Evolutionary conservation across 2,329 filamentous ascomycete genomes (phyloP).

Genomic region (Trichoderma atroviride): DNA sequence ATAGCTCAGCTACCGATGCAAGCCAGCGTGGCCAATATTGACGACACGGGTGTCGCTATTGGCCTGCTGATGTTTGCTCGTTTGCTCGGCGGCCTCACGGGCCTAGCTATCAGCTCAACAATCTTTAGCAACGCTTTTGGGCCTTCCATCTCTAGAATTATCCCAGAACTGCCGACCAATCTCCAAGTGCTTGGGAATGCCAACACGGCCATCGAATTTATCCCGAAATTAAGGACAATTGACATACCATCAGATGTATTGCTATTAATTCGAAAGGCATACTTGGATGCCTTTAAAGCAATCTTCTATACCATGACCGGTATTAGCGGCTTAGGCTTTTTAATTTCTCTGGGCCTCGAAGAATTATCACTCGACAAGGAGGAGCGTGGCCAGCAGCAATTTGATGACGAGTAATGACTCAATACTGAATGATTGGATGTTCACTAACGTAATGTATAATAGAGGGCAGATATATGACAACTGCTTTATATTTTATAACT

Average conservation of each 20-base stretch:
- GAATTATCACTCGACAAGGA: constrained; percentile 15
- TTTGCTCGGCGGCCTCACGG: constrained; percentile 21
- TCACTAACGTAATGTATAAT: background rate
- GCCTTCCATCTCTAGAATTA: background rate
- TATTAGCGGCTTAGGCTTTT: background rate
- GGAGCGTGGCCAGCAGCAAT: constrained; percentile 9
- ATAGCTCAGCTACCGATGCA: constrained; percentile 24
- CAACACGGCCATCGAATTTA: constrained; percentile 21
- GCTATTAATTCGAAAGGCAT: background rate
- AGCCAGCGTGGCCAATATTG: constrained; percentile 14
- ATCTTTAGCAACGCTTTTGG: constrained; percentile 25
- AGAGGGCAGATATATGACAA: background rate
- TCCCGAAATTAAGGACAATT: constrained; percentile 7
- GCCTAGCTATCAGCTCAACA: constrained; percentile 21
- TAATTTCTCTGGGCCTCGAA: background rate
- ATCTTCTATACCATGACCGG: constrained; percentile 24
- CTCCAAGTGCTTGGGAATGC: constrained; percentile 2
- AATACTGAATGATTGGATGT: background rate
- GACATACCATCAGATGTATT: background rate
- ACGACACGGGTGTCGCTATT: constrained; percentile 21
- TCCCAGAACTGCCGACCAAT: background rate
- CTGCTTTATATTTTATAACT: background rate
- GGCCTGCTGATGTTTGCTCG: constrained; percentile 13
- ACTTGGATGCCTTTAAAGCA: constrained; percentile 13
- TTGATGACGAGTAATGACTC: background rate